Conservation (phyloP, 805 yeast genomes). For the Wickerhamiella hasegawae region DNA sequence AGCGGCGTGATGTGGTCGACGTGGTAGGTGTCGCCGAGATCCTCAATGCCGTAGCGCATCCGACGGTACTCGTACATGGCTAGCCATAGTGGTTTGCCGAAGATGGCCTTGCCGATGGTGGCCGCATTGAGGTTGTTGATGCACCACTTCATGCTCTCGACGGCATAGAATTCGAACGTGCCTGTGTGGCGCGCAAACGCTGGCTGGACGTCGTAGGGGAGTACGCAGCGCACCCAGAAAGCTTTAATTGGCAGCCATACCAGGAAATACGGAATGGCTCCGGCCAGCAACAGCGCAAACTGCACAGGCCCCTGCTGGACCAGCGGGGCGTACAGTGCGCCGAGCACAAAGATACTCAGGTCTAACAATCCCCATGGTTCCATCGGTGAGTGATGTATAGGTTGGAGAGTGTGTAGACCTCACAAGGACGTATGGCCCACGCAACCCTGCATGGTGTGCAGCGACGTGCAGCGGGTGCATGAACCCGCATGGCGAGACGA, state of each 20-base stretch:
- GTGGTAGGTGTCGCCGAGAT: slow-evolving; percentile 17
- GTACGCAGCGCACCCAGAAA: slow-evolving; percentile 12
- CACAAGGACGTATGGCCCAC: too few relatives aligned
- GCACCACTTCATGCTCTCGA: slow-evolving; percentile 14
- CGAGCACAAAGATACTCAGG: slow-evolving; percentile 1
- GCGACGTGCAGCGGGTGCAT: too few relatives aligned
- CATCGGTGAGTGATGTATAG: slow-evolving; percentile 10
- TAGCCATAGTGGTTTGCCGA: slow-evolving; percentile 11
- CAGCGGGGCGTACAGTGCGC: neutral
- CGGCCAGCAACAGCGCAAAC: neutral
- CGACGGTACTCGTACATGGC: slow-evolving; percentile 15
- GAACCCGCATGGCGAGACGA: too few relatives aligned
- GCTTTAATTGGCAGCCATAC: slow-evolving; percentile 15
- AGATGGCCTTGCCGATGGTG: slow-evolving; percentile 12
- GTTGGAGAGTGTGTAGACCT: too few relatives aligned
- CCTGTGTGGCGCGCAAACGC: slow-evolving; percentile 13
- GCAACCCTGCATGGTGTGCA: too few relatives aligned
- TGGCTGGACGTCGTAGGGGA: slow-evolving; percentile 14
- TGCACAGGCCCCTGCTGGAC: slow-evolving; percentile 1
- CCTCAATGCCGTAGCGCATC: slow-evolving; percentile 18
- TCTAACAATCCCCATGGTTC: slow-evolving; percentile 14
- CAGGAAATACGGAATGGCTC: slow-evolving; percentile 6
- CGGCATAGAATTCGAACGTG: slow-evolving; percentile 14
- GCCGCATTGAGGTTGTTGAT: slow-evolving; percentile 13
- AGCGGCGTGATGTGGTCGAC: slow-evolving; percentile 13